Evolutionary conservation across 2,329 filamentous ascomycete genomes (phyloP), one percentile per base, ranked within the genome.

Genomic region (Aschersonia sp.): DNA sequence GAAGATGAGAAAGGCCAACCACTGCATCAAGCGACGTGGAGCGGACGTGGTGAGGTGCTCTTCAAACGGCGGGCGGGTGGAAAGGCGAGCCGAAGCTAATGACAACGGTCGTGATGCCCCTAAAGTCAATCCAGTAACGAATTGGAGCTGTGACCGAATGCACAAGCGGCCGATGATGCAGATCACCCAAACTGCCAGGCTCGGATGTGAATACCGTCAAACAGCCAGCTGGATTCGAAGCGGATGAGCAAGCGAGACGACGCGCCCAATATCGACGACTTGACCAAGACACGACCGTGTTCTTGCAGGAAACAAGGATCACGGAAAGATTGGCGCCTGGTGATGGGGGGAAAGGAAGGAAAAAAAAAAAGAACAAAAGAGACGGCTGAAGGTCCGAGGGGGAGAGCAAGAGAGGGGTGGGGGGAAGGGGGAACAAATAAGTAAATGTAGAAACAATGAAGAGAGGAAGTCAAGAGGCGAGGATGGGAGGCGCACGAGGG

Each of bases 21-120:
- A 66, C 57, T 67, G 67, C 69, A 58, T 71, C 68, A 65, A 71
- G 68, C 66, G 63, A 67, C 65, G 61, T 61, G 56, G 54, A 54
- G 57, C 58, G 55, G 14, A 41, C 30, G 43, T 48, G 53, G 56
- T 53, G 57, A 55, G 53, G 54, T 53, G 53, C 52, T 11, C 9
- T 41, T 43, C 40, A 48, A 30, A 5, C 55, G 59, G 67, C 67
- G 65, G 65, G 67, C 64, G 63, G 69, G 66, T 63, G 59, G 37
- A 32, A 56, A 56, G 11, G 40, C 40, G n/a, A 41, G 8, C 12
- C 35, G 35, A 39, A 8, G 35, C 12, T 39, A 12, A 4, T 9
- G 9, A 9, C 9, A 39, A 39, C 35, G 39, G 46, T 47, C 43
- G 47, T 47, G 47, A 43, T 43, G 42, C 32, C 35, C 43, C 12